Evolutionary conservation across 1,139 yeast genomes (phyloP), one percentile per base, ranked within the genome.

Genomic region (Yamadazyma dushanensis): DNA sequence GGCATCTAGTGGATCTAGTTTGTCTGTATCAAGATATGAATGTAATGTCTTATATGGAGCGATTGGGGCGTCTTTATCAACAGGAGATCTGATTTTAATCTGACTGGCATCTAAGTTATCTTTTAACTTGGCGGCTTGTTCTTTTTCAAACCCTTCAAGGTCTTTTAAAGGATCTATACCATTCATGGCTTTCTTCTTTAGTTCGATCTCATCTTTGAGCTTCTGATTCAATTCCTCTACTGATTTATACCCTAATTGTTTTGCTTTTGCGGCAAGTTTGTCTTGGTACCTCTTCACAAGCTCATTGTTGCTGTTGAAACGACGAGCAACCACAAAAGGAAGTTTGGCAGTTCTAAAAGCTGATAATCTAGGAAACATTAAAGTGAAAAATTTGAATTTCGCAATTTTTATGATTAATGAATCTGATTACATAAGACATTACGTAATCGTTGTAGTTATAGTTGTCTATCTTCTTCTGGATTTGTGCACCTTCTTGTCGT

Each of bases 111-210:
- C 61, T 39, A 59, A 50, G 20, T 63, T 64, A 36, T 68, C 63
- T 23, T 52, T 47, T 34, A 52, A 41, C 31, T 64, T 63, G 24
- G 55, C 54, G 0, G 62, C 66, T 36, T 62, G 70, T 35, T 52
- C 51, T 34, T 54, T 46, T 51, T 80, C 83, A 49, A 70, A 75
- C 39, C 75, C 78, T 47, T 80, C 83, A 8, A 85, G 60, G 46
- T 82, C 84, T 37, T 76, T 69, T 44, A 86, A 63, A 0, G 95
- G 95, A 53, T 87, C 95, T 11, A 83, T 63, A 37, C 70, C 73
- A 53, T 70, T 73, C 46, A 83, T 62, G 41, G 78, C 77, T 44
- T 66, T 68, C 57, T 79, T 82, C 39, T 70, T 76, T 26, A 60
- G 56, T 26, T 72, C 79, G 31, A 88, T 77, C 29, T 78, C 73